Base-by-base conservation (phyloP, 1,284 basidiomycete species). In the Cryptococcus depauperatus region DNA sequence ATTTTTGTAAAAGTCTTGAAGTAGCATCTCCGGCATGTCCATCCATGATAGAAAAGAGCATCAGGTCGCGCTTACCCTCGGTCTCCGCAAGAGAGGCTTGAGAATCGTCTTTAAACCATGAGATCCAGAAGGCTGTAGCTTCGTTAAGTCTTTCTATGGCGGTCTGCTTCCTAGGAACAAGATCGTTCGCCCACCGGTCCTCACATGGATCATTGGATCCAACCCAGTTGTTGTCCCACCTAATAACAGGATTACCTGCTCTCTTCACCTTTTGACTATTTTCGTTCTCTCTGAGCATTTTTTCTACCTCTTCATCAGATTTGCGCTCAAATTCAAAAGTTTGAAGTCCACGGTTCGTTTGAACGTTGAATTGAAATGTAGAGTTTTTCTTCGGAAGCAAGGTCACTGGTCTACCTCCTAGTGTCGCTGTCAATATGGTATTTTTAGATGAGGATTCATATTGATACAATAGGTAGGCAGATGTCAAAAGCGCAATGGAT, bases 21-120 rank as follows among this genome's bases (percentile, higher is more conserved):
- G 95, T 98, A 46, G 88, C 78, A 53, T 62, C 76, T 1, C 90
- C 95, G 1, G 81, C 77, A 65, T 98, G 95, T 2, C 95, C 95
- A 62, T 98, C 95, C 79, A 92, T 84, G 23, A 95, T 82, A 1
- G 85, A 76, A 58, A 88, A 90, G 68, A 93, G 84, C 40, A 87
- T 73, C 53, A 84, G 77, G 61, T 87, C 84, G 9, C 84, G 83
- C 10, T 79, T 45, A 11, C 41, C 46, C 21, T 32, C 35, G 14
- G 14, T 23, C 13, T 21, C 22, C 19, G n/a, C 19, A n/a, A n/a
- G n/a, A n/a, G n/a, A n/a, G 1, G 2, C 8, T 13, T 19, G 22
- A 38, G n/a, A 22, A 41, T 42, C 9, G 33, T 41, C 26, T 50
- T 30, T 29, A 38, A 30, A 25, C 42, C 18, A 32, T 27, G 29